A percentile compares a stretch with the other conserved stretches of the same genome.
Evolutionary conservation across 2,329 filamentous ascomycete genomes (phyloP).

Genomic region (Aspergillus pseudoterreus): DNA sequence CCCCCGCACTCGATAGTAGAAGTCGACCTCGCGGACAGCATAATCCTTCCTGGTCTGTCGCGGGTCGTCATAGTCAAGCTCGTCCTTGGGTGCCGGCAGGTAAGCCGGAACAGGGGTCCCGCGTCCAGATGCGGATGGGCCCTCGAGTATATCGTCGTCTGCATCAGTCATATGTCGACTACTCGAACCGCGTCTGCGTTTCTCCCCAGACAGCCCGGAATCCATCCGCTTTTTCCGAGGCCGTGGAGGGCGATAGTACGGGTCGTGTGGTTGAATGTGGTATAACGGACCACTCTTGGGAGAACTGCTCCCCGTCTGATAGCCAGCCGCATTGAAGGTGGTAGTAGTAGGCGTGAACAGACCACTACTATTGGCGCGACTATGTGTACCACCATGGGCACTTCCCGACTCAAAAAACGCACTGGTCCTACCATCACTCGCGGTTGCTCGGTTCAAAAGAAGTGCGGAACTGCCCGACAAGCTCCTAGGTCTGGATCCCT

Average conservation of each 20-base stretch:
- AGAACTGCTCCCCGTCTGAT: slow-evolving; percentile 42
- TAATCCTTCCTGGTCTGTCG: slow-evolving; percentile 70
- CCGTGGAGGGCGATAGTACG: slow-evolving; percentile 84
- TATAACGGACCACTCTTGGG: slow-evolving; percentile 42
- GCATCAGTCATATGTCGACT: slow-evolving; percentile 27
- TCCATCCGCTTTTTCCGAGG: slow-evolving; percentile 64
- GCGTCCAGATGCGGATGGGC: slow-evolving; percentile 41
- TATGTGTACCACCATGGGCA: slow-evolving; percentile 46
- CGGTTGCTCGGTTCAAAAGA: slow-evolving; percentile 51
- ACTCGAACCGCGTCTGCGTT: slow-evolving; percentile 38
- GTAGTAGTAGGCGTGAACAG: slow-evolving; percentile 62
- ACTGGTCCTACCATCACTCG: slow-evolving; percentile 46
- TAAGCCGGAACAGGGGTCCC: slow-evolving; percentile 53
- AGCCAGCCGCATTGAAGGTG: slow-evolving; percentile 61
- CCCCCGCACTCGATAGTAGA: slow-evolving; percentile 90
- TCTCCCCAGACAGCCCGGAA: slow-evolving; percentile 41
- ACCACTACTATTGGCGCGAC: slow-evolving; percentile 58
- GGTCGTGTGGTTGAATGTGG: slow-evolving; percentile 59
- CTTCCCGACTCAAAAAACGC: slow-evolving; percentile 53
- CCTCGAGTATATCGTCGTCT: slow-evolving; percentile 34
- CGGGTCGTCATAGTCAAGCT: slow-evolving; percentile 51
- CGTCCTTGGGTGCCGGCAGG: slow-evolving; percentile 50
- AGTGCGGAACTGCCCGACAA: slow-evolving; percentile 61
- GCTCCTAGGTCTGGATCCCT: slow-evolving; percentile 54
- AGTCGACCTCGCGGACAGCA: slow-evolving; percentile 89